A percentile compares a stretch with the other conserved stretches of the same genome.
These are phyloP conservation scores for Sporisorium reilianum DNA, from an alignment of 1,284 basidiomycete species.

Conservation along the genomic window DNA sequence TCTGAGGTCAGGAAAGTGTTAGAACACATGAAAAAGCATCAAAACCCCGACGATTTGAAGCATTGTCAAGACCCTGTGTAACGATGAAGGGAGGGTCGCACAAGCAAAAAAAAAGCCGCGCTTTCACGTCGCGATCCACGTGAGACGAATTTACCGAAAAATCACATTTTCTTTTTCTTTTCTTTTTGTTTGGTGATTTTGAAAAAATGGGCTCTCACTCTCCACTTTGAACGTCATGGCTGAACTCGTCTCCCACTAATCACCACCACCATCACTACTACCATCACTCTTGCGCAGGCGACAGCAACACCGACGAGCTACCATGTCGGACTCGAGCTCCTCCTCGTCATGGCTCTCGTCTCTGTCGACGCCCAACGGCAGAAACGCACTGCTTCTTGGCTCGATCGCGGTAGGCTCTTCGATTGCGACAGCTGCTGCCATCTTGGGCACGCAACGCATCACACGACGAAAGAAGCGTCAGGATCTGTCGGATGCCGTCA, in stretches of 20 bases:
- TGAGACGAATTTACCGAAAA: constrained; percentile 2
- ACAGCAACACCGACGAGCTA: background rate
- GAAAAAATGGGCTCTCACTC: constrained; percentile 5
- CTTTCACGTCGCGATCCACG: background rate
- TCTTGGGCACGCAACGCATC: constrained; percentile 52
- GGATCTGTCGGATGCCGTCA: constrained; percentile 48
- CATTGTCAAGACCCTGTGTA: constrained; percentile 1
- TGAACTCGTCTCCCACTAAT: background rate
- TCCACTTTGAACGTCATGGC: too few relatives aligned
- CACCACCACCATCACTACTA: background rate
- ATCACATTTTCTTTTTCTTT: too few relatives aligned
- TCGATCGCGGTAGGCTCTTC: constrained; percentile 62
- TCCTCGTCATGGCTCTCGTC: constrained; percentile 40
- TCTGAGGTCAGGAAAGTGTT: background rate
- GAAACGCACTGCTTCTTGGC: constrained; percentile 45
- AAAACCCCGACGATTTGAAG: background rate
- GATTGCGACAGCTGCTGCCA: constrained; percentile 48
- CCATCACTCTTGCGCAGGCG: background rate
- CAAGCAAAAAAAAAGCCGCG: too few relatives aligned
- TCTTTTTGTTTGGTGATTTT: background rate
- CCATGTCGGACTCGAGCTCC: constrained; percentile 35
- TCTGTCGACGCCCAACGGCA: constrained; percentile 28
- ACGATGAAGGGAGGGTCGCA: constrained; percentile 1
- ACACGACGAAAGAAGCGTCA: constrained; percentile 43
- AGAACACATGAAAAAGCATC: background rate